A percentile compares a stretch with the other conserved stretches of the same genome.
Conservation (phyloP, 306 rosid species). For the Amphicarpaea edgeworthii region DNA sequence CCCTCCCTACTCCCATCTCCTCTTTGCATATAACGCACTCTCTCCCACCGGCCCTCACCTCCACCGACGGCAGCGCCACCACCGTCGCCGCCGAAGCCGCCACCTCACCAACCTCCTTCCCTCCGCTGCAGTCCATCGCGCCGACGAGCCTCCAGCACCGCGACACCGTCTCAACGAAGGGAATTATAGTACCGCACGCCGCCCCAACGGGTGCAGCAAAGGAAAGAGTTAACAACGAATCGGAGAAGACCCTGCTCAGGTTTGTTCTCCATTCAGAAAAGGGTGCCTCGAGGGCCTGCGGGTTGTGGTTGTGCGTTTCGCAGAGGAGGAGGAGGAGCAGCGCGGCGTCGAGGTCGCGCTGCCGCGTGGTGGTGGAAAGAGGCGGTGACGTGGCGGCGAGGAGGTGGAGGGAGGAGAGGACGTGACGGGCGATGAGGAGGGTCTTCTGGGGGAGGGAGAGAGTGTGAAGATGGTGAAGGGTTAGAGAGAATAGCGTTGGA, state of each 20-base stretch:
- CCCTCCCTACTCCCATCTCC: constrained; percentile 77
- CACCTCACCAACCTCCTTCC: constrained; percentile 51
- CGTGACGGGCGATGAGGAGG: constrained; percentile 75
- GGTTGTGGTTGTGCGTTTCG: constrained; percentile 70
- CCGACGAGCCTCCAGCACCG: constrained; percentile 72
- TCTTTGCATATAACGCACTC: constrained; percentile 90
- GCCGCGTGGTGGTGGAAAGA: constrained; percentile 42
- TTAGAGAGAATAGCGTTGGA: constrained; percentile 68
- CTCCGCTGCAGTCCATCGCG: constrained; percentile 31
- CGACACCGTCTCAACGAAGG: constrained; percentile 63
- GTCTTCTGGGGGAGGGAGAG: constrained; percentile 74
- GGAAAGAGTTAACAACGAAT: constrained; percentile 48
- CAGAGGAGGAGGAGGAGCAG: constrained; percentile 82
- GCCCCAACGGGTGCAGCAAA: constrained; percentile 47
- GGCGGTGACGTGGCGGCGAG: constrained; percentile 62
- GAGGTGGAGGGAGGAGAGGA: constrained; percentile 75
- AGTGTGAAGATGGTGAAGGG: constrained; percentile 73
- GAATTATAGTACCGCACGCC: constrained; percentile 57
- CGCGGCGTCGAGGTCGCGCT: constrained; percentile 70
- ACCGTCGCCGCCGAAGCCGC: constrained; percentile 66
- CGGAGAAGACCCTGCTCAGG: constrained; percentile 43
- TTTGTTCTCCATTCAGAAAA: constrained; percentile 61
- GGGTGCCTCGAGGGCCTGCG: constrained; percentile 57
- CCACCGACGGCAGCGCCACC: constrained; percentile 68
- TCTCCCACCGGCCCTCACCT: constrained; percentile 49